Evolutionary conservation across 75 land plant species (phyloP).

Genomic region (Pinus tabuliformis): DNA sequence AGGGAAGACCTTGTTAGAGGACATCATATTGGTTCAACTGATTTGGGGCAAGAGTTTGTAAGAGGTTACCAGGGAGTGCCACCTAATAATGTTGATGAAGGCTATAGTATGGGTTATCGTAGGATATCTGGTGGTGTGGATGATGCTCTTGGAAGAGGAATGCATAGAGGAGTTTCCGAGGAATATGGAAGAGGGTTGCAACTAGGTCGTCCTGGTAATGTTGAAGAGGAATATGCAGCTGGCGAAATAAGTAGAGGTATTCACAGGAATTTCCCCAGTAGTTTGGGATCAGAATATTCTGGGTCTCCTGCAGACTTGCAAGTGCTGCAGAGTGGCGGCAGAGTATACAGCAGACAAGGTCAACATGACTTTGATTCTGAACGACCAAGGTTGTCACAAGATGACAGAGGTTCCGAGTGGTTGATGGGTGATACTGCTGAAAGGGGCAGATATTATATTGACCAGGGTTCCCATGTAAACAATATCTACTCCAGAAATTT

Average conservation of each 20-base stretch:
- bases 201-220: neutral
- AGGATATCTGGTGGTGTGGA: neutral
- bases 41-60: neutral
- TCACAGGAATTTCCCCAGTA: neutral
- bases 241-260: neutral
- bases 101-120: neutral
- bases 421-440: conserved; percentile 5
- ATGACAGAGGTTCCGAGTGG: conserved; percentile 3
- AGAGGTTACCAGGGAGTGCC: conserved; percentile 2
- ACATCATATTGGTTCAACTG: neutral
- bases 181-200: conserved; percentile 2
- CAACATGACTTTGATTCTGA: conserved; percentile 3
- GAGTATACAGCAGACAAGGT: conserved; percentile 2
- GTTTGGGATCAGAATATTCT: conserved; percentile 3
- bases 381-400: neutral
- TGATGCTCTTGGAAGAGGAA: neutral
- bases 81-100: neutral
- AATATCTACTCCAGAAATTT: neutral
- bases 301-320: neutral
- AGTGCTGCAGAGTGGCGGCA: neutral
- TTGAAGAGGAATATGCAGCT: conserved; percentile 2
- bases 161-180: neutral
- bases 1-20: conserved; percentile 2
- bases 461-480: neutral
- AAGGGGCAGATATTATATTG: neutral